phyloP scores from a whole-genome alignment of 2,329 filamentous ascomycete genomes.

The Colletotrichum siamense region DNA sequence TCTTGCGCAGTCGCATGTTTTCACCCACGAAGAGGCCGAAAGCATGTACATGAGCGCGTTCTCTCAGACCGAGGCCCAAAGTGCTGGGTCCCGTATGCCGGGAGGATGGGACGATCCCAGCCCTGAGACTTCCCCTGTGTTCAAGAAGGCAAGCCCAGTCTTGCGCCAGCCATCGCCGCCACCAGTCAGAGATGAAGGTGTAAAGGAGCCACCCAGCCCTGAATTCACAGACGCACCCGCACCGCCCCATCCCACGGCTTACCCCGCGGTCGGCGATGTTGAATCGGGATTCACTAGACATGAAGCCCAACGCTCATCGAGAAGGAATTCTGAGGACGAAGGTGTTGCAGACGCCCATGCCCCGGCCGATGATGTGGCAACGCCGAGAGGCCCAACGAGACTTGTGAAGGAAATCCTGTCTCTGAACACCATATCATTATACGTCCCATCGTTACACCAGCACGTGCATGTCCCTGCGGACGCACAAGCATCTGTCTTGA shows the following conservation, averaged over 20 bases:
- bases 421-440: slow-evolving; percentile 57
- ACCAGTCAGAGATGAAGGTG: background rate
- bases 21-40: slow-evolving; percentile 80
- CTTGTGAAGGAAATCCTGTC: slow-evolving; percentile 61
- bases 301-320: background rate
- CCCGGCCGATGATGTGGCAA: slow-evolving; percentile 46
- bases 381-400: slow-evolving; percentile 58
- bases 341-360: slow-evolving; percentile 11
- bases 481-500: slow-evolving; percentile 30
- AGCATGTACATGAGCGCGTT: slow-evolving; percentile 87
- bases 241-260: background rate
- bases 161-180: background rate
- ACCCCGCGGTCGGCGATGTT: slow-evolving; percentile 15
- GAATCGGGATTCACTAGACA: background rate
- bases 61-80: slow-evolving; percentile 49
- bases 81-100: slow-evolving; percentile 47
- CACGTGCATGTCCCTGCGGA: slow-evolving; percentile 42
- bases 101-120: slow-evolving; percentile 54
- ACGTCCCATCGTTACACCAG: slow-evolving; percentile 56
- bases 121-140: background rate
- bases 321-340: background rate
- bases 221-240: background rate
- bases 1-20: slow-evolving; percentile 70
- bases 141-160: background rate
- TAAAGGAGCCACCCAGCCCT: background rate